These are phyloP conservation scores for Astrothelium macrocarpum DNA, from an alignment of 495 filamentous ascomycete genomes.

Conservation along the genomic window DNA sequence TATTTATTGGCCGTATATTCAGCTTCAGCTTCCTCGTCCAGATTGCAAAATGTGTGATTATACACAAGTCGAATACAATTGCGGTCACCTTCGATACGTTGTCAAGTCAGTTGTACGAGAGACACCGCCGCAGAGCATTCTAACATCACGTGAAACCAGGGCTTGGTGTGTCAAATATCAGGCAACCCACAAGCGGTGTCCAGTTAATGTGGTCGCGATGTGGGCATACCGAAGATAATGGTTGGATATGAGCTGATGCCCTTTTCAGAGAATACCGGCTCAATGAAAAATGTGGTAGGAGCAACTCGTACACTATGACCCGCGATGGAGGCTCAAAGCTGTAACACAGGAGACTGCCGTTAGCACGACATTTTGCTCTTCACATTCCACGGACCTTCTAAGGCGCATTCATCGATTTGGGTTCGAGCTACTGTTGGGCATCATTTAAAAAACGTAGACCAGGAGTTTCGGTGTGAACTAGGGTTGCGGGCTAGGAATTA, in stretches of 20 bases:
- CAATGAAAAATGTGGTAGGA: conserved; percentile 36
- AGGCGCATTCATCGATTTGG: neutral
- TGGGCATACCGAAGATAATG: conserved; percentile 21
- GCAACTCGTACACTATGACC: neutral
- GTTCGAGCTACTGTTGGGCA: neutral
- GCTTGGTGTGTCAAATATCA: conserved; percentile 46
- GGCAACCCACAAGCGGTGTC: conserved; percentile 37
- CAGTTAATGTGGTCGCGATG: conserved; percentile 41
- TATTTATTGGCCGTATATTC: neutral
- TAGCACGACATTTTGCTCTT: neutral
- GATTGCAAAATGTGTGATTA: conserved; percentile 43
- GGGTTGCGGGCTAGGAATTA: neutral
- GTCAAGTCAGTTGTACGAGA: conserved; percentile 22
- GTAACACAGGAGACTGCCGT: neutral
- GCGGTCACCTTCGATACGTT: conserved; percentile 40
- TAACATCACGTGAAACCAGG: conserved; percentile 7
- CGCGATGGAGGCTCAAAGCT: neutral
- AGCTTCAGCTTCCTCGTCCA: neutral
- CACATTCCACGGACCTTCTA: neutral
- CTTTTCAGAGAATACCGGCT: conserved; percentile 32
- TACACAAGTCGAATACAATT: conserved; percentile 41
- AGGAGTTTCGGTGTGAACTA: neutral
- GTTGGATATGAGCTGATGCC: conserved; percentile 4
- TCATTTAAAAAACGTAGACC: neutral
- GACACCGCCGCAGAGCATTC: neutral